A percentile compares a stretch with the other conserved stretches of the same genome.
phyloP scores from a whole-genome alignment of 148 eudicot genomes.

The Polygonum maritimum region DNA sequence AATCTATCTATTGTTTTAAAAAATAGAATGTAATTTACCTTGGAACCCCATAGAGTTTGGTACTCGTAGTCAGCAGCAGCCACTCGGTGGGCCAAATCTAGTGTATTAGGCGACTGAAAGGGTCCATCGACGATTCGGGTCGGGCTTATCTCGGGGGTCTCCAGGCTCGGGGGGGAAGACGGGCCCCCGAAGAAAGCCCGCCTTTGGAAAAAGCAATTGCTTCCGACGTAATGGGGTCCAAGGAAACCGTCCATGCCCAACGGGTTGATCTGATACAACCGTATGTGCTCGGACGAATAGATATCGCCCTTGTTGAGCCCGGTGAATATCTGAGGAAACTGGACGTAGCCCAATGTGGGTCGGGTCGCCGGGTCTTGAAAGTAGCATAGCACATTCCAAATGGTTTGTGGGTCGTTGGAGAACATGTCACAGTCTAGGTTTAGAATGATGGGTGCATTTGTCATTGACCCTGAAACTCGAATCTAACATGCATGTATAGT shows the following conservation, averaged over 20 bases:
- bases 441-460: conserved; percentile 69
- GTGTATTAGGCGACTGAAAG: conserved; percentile 17
- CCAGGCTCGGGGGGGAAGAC: conserved; percentile 18
- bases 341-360: conserved; percentile 43
- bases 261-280: conserved; percentile 34
- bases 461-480: conserved; percentile 70
- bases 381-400: conserved; percentile 50
- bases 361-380: conserved; percentile 25
- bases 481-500: conserved; percentile 8
- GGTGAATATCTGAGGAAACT: conserved; percentile 63
- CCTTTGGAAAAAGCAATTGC: conserved; percentile 57
- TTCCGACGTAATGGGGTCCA: conserved; percentile 71
- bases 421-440: conserved; percentile 74
- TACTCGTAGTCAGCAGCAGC: conserved; percentile 28
- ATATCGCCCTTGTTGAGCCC: conserved; percentile 52
- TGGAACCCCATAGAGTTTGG: conserved; percentile 34
- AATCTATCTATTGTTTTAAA: no score
- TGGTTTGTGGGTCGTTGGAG: conserved; percentile 68
- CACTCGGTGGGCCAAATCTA: conserved; percentile 27
- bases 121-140: conserved; percentile 9
- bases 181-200: conserved; percentile 50
- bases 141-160: conserved; percentile 21
- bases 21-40: conserved; percentile 14
- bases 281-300: conserved; percentile 43
- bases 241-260: conserved; percentile 59